Evolutionary conservation across 257 asterid species (phyloP).

Genomic region (Oldenlandia corymbosa): DNA sequence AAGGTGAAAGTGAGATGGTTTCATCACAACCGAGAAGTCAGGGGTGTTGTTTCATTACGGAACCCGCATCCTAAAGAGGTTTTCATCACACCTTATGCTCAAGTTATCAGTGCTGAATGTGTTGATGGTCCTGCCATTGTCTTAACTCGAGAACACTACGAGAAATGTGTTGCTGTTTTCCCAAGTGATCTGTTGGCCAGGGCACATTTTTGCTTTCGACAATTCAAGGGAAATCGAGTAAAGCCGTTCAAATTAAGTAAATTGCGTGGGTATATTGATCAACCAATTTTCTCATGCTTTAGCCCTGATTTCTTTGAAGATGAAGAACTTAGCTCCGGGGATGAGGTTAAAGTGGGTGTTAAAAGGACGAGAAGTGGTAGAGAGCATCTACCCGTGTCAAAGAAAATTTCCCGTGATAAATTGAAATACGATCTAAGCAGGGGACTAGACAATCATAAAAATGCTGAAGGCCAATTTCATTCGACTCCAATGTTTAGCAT

Average conservation of each 20-base stretch:
- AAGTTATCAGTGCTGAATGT: conserved; percentile 95
- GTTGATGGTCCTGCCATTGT: conserved; percentile 93
- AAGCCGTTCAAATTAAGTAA: conserved; percentile 81
- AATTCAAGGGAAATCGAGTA: conserved; percentile 66
- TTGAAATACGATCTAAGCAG: conserved; percentile 32
- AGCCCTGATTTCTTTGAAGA: conserved; percentile 90
- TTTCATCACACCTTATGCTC: conserved; percentile 80
- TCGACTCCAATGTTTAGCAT: conserved; percentile 30
- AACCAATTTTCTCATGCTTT: conserved; percentile 83
- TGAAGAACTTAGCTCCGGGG: conserved; percentile 66
- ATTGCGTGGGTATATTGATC: conserved; percentile 75
- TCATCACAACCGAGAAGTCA: conserved; percentile 83
- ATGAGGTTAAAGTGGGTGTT: conserved; percentile 59
- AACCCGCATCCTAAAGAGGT: conserved; percentile 87
- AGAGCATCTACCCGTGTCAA: conserved; percentile 41
- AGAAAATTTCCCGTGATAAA: conserved; percentile 42
- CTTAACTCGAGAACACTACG: conserved; percentile 75
- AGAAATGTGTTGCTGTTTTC: conserved; percentile 73
- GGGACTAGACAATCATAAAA: conserved; percentile 41
- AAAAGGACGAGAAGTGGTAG: conserved; percentile 61
- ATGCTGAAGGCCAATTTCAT: conserved; percentile 32
- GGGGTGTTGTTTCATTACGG: conserved; percentile 50
- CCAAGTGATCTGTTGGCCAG: conserved; percentile 67
- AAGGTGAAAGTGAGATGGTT: conserved; percentile 99
- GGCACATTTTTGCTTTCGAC: conserved; percentile 82